These are phyloP conservation scores for Alternaria brassicae DNA, from an alignment of 2,329 filamentous ascomycete genomes.

Conservation along the genomic window DNA sequence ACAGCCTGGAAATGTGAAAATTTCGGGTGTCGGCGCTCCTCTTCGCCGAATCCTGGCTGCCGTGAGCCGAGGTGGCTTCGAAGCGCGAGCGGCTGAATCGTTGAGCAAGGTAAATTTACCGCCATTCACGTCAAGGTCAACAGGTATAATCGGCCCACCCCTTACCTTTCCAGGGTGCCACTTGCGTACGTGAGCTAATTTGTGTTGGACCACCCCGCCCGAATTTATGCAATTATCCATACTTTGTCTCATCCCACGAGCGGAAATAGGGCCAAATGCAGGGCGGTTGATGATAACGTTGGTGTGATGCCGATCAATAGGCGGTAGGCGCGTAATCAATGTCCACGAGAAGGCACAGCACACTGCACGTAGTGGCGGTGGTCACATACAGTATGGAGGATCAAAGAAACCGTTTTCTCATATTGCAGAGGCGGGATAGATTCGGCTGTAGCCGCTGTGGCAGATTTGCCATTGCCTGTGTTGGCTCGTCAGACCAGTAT, in stretches of 20 bases:
- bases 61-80: background rate
- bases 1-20: conserved; percentile 8
- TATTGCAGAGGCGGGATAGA: background rate
- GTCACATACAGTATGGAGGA: conserved; percentile 1
- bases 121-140: conserved; percentile 9
- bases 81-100: conserved; percentile 8
- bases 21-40: conserved; percentile 6
- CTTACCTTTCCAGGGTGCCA: background rate
- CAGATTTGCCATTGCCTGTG: background rate
- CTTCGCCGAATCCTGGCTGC: background rate
- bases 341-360: conserved; percentile 8
- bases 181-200: background rate
- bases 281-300: conserved; percentile 11
- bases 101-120: conserved; percentile 5
- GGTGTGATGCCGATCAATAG: conserved; percentile 4
- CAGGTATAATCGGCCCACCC: background rate
- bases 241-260: conserved; percentile 6
- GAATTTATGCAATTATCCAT: conserved; percentile 14
- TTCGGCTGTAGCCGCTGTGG: background rate
- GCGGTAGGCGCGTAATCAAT: conserved; percentile 22
- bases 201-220: background rate
- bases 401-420: background rate
- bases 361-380: conserved; percentile 3
- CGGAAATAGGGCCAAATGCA: conserved; percentile 12
- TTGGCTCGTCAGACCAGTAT: background rate